phyloP scores from a whole-genome alignment of 495 filamentous ascomycete genomes.

The Sphaerosporella brunnea region DNA sequence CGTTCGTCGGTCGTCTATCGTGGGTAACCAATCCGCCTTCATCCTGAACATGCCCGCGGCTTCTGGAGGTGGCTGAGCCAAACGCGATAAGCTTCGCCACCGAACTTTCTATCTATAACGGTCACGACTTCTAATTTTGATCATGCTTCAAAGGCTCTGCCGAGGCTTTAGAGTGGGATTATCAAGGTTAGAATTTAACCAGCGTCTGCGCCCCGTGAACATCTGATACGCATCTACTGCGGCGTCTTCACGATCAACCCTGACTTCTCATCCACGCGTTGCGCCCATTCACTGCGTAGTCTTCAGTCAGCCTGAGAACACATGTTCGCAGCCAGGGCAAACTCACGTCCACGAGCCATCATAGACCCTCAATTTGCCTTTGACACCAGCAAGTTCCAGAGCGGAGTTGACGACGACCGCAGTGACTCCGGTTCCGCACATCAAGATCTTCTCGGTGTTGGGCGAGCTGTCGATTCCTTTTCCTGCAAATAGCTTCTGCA shows the following conservation, averaged over 20 bases:
- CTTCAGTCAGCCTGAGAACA: constrained; percentile 8
- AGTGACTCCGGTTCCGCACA: constrained; percentile 92
- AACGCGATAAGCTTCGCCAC: neutral
- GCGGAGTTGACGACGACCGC: constrained; percentile 86
- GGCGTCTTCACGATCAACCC: constrained; percentile 39
- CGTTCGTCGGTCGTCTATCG: no score
- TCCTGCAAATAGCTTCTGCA: constrained; percentile 56
- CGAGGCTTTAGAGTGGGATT: neutral
- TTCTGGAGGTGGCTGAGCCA: no score
- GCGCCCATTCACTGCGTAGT: constrained; percentile 65
- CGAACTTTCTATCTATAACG: neutral
- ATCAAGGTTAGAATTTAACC: no score
- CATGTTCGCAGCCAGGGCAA: neutral
- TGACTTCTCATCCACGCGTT: constrained; percentile 42
- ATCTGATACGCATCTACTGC: neutral
- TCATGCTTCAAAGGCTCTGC: neutral
- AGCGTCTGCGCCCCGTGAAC: neutral
- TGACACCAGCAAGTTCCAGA: constrained; percentile 57
- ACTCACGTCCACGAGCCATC: constrained; percentile 98
- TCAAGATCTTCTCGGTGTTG: constrained; percentile 49
- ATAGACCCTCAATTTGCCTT: constrained; percentile 58
- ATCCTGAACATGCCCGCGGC: no score
- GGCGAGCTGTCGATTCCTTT: constrained; percentile 50
- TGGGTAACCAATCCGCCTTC: no score
- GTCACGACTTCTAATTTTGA: neutral